Conservation (phyloP, 768 basidiomycete genomes). For the Rhizopogon salebrosus region DNA sequence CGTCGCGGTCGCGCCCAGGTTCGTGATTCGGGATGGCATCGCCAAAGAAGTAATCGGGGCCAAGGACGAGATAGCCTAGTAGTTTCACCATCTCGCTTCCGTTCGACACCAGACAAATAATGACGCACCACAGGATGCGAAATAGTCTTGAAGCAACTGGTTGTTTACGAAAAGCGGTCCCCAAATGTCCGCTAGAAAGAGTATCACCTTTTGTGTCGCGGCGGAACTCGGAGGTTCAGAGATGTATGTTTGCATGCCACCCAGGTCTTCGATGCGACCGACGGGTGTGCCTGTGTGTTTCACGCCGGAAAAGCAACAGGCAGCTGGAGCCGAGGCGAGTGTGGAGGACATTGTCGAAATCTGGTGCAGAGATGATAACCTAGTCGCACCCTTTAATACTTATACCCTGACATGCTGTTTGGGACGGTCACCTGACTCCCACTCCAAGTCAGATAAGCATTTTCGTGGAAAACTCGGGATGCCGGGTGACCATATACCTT, state of each 20-base stretch:
- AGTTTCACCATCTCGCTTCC: not conserved
- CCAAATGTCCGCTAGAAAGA: constrained; percentile 54
- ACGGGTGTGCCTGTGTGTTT: constrained; percentile 42
- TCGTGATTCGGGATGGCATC: constrained; percentile 34
- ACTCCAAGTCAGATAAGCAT: too few species aligned
- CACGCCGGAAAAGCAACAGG: constrained; percentile 42
- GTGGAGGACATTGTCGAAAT: constrained; percentile 3
- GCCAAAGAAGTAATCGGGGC: constrained; percentile 59
- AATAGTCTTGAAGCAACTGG: constrained; percentile 55
- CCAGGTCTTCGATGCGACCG: constrained; percentile 38
- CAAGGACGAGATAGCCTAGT: constrained; percentile 52
- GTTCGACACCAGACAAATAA: not conserved
- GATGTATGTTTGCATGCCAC: constrained; percentile 44
- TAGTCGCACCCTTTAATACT: not conserved
- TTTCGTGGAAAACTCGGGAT: not conserved
- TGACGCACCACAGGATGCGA: constrained; percentile 48
- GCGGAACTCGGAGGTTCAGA: constrained; percentile 35
- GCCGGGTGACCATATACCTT: not conserved
- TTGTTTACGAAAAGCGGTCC: constrained; percentile 52
- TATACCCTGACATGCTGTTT: too few species aligned
- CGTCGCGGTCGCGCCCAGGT: constrained; percentile 21
- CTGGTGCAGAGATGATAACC: not conserved
- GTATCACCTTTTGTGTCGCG: constrained; percentile 35
- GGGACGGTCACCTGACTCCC: not conserved
- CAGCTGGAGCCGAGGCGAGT: constrained; percentile 37